Evolutionary conservation across 2,329 filamentous ascomycete species (phyloP).

Genomic region (Monosporascus sp.): DNA sequence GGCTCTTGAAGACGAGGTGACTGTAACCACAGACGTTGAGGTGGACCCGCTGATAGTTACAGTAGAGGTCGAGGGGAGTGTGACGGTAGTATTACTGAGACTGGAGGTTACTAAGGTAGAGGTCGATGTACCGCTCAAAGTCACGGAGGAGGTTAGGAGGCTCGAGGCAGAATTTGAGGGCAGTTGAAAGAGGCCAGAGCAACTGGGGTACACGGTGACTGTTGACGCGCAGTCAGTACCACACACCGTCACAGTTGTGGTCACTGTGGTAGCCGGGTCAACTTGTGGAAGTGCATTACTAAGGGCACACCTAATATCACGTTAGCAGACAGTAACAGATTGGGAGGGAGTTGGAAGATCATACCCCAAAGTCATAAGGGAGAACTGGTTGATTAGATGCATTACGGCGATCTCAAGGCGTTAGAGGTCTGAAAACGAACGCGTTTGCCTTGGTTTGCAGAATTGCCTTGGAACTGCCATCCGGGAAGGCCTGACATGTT

Average conservation of each 20-base stretch:
- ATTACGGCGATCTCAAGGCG: slow-evolving; percentile 13
- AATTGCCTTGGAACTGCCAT: slow-evolving; percentile 1
- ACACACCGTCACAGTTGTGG: slow-evolving; percentile 20
- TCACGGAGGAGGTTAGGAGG: slow-evolving; percentile 1
- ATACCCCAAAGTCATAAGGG: slow-evolving; percentile 22
- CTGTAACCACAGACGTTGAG: slow-evolving; percentile 2
- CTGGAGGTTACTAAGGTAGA: slow-evolving; percentile 1
- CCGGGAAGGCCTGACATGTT: neutral
- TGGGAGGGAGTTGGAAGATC: neutral
- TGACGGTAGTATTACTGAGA: slow-evolving; percentile 6
- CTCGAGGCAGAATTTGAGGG: slow-evolving; percentile 1
- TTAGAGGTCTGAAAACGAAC: slow-evolving; percentile 16
- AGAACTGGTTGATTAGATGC: slow-evolving; percentile 15
- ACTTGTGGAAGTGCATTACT: slow-evolving; percentile 15
- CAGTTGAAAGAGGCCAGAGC: slow-evolving; percentile 6
- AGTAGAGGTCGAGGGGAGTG: slow-evolving; percentile 13
- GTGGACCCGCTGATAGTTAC: slow-evolving; percentile 9
- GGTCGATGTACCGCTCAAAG: slow-evolving; percentile 3
- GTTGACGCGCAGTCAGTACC: slow-evolving; percentile 18
- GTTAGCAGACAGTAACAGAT: slow-evolving; percentile 10
- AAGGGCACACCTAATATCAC: slow-evolving; percentile 14
- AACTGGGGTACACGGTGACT: slow-evolving; percentile 20
- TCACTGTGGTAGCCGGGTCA: slow-evolving; percentile 13
- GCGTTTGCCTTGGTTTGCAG: slow-evolving; percentile 11
- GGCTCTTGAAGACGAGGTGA: slow-evolving; percentile 4